Conservation (phyloP, 2,329 filamentous ascomycete species). For the Tolypocladium album region DNA sequence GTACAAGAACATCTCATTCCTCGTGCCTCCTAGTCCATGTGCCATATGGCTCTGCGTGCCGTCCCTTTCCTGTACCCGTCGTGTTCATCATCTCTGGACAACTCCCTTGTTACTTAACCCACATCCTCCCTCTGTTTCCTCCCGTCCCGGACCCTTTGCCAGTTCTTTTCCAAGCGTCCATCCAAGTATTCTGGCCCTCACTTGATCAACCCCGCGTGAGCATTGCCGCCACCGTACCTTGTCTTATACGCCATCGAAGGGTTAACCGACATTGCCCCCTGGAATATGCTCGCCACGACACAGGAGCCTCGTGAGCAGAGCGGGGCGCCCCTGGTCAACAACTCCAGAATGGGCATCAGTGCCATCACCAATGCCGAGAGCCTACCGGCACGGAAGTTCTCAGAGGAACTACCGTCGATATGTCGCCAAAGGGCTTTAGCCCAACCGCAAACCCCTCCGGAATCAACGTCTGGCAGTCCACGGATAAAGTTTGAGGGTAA, state of each 20-base stretch:
- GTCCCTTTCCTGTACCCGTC: constrained; percentile 9
- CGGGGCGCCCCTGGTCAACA: constrained; percentile 4
- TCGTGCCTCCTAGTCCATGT: constrained; percentile 11
- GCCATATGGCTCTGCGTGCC: constrained; percentile 8
- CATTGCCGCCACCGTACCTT: background rate
- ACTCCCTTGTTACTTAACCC: constrained; percentile 14
- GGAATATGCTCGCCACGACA: constrained; percentile 5
- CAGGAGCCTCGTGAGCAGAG: constrained; percentile 6
- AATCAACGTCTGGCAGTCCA: constrained; percentile 23
- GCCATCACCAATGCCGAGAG: constrained; percentile 9
- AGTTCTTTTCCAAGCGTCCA: background rate
- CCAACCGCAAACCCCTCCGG: constrained; percentile 17
- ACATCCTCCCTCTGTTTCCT: constrained; percentile 10
- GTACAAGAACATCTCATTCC: constrained; percentile 20
- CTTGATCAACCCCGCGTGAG: background rate
- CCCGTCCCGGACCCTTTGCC: background rate
- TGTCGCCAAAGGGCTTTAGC: constrained; percentile 7
- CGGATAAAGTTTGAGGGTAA: constrained; percentile 21
- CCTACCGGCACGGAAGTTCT: constrained; percentile 8
- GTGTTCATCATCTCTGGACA: constrained; percentile 11
- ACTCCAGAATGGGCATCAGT: constrained; percentile 10
- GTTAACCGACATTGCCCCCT: background rate
- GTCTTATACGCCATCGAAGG: constrained; percentile 6
- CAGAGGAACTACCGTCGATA: constrained; percentile 11
- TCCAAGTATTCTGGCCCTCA: background rate